Base-by-base conservation (phyloP, 2,329 filamentous ascomycete species). In the Calycina marina region DNA sequence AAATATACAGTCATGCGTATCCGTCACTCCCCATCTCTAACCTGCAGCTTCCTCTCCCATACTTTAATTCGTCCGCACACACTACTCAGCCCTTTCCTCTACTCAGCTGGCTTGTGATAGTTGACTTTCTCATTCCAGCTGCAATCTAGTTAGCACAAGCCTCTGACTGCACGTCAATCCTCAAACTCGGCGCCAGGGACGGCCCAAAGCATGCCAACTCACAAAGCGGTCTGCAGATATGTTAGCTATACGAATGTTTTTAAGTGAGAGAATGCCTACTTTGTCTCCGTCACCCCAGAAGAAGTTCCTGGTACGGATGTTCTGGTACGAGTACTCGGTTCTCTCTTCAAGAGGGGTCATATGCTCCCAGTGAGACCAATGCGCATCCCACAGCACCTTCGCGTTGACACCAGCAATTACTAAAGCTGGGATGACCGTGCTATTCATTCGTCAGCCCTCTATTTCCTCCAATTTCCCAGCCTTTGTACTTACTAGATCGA, bases 111-210 rank as follows among this genome's bases (percentile, higher is more conserved):
- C 45, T 93, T 85, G 76, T 96, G 85, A 68, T 93, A 88, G 76
- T 96, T 96, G 67, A 94, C 85, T 38, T 67, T 70, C 46, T 77
- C 67, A 63, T 96, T 96, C 90, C 90, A 98, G 79, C 80, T 84
- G 50, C 43, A 35, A 4, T 12, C 6, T n/a, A 28, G 36, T 47
- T 33, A 45, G 42, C 32, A 42, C 20, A 18, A 12, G n/a, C 18
- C 28, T 28, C 29, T n/a, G 13, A n/a, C 11, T 26, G n/a, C 24
- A 27, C 6, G 10, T 14, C 12, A 6, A 26, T 26, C n/a, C n/a
- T n/a, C n/a, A n/a, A n/a, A n/a, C n/a, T n/a, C n/a, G n/a, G n/a
- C n/a, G n/a, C n/a, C n/a, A n/a, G n/a, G n/a, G n/a, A n/a, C n/a
- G n/a, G n/a, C n/a, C 12, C 15, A 20, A n/a, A n/a, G n/a, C n/a